Conservation (phyloP, 2,329 filamentous ascomycete species). For the Verruconis gallopava region DNA sequence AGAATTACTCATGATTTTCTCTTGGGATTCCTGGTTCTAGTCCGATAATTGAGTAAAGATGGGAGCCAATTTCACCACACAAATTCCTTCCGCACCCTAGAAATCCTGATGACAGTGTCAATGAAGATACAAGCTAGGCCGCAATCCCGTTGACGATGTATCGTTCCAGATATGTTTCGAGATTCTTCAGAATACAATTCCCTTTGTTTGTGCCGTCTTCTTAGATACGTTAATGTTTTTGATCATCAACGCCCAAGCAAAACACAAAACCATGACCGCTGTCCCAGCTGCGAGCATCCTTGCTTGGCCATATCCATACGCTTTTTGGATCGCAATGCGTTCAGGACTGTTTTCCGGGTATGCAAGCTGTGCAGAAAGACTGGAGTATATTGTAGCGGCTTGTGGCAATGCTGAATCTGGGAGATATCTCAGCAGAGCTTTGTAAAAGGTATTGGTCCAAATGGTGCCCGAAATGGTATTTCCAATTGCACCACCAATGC, state of each 20-base stretch:
- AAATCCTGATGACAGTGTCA: too few relatives aligned
- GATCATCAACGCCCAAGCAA: conserved; percentile 6
- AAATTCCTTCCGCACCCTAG: too few relatives aligned
- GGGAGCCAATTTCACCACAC: too few relatives aligned
- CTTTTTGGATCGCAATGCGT: conserved; percentile 8
- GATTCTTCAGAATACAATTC: conserved; percentile 12
- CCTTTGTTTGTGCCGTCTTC: conserved; percentile 12
- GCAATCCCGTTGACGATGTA: too few relatives aligned
- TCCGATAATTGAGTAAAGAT: too few relatives aligned
- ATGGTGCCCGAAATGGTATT: conserved; percentile 21
- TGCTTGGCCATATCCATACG: conserved; percentile 10
- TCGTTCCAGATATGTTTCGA: too few relatives aligned
- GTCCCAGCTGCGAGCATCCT: conserved; percentile 7
- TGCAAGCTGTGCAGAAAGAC: conserved; percentile 7
- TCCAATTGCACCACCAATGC: conserved; percentile 20
- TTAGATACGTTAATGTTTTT: conserved; percentile 9
- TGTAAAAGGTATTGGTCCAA: conserved; percentile 20
- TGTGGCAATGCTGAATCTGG: background rate
- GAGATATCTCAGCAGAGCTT: background rate
- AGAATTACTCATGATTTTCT: too few relatives aligned
- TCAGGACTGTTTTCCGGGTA: conserved; percentile 8
- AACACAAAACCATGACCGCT: conserved; percentile 4
- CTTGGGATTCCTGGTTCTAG: too few relatives aligned
- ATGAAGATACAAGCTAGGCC: too few relatives aligned
- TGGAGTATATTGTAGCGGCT: conserved; percentile 5